A percentile compares a stretch with the other conserved stretches of the same genome.
phyloP scores from a whole-genome alignment of 2,329 filamentous ascomycete species.

The Arthroderma sp. region DNA sequence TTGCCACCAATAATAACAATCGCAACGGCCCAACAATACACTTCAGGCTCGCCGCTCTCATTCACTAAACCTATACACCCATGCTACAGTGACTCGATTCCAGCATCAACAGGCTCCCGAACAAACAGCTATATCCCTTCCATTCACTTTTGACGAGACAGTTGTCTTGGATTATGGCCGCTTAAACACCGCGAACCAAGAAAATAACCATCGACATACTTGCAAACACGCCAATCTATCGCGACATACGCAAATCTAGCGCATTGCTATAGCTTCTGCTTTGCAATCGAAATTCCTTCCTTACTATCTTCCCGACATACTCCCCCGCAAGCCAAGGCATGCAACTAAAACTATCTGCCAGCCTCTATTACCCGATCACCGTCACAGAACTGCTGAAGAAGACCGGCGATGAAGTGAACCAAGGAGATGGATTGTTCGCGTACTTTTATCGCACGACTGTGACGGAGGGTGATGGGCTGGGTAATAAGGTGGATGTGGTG shows the following conservation, averaged over 20 bases:
- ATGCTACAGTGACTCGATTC: not conserved
- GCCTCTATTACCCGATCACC: slow-evolving; percentile 84
- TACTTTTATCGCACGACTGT: slow-evolving; percentile 74
- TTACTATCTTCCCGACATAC: not conserved
- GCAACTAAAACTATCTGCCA: slow-evolving; percentile 38
- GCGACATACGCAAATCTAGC: not conserved
- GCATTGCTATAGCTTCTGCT: not conserved
- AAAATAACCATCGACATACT: not conserved
- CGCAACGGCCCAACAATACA: not conserved
- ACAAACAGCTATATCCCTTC: not conserved
- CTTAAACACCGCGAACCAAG: not conserved
- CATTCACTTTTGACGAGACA: not conserved
- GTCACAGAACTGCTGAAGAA: slow-evolving; percentile 72
- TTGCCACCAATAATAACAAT: not conserved
- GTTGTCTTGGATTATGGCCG: not conserved
- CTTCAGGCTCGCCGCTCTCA: not conserved
- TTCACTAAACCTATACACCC: not conserved
- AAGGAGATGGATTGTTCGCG: slow-evolving; percentile 66
- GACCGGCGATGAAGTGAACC: slow-evolving; percentile 61
- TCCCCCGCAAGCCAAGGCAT: slow-evolving; percentile 21
- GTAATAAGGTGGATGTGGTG: slow-evolving; percentile 57
- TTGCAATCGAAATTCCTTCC: not conserved
- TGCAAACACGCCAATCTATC: not conserved
- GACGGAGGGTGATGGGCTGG: slow-evolving; percentile 56
- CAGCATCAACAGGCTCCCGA: not conserved